Conservation (phyloP, 805 yeast species). For the Henningerozyma blattae region DNA sequence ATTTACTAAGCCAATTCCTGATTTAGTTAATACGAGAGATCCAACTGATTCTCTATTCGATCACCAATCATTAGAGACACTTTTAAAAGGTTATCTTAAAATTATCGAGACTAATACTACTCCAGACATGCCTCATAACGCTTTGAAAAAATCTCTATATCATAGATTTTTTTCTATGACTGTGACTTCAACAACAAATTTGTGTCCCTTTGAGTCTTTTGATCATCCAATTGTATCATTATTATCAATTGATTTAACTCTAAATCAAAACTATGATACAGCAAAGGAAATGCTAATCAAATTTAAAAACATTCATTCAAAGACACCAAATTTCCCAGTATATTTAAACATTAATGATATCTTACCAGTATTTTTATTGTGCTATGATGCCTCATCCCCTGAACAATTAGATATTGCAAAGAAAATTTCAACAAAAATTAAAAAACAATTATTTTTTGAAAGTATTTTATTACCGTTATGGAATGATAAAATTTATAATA, state of each 20-base stretch:
- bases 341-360: slow-evolving; percentile 58
- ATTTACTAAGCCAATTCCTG: slow-evolving; percentile 32
- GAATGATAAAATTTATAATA: slow-evolving; percentile 5
- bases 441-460: slow-evolving; percentile 30
- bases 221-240: slow-evolving; percentile 77
- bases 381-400: slow-evolving; percentile 33
- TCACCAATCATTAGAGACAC: slow-evolving; percentile 27
- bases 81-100: slow-evolving; percentile 23
- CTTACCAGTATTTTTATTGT: slow-evolving; percentile 40
- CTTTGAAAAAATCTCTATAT: slow-evolving; percentile 38
- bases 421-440: slow-evolving; percentile 29
- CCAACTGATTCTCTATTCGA: slow-evolving; percentile 23
- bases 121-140: slow-evolving; percentile 18
- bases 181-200: slow-evolving; percentile 42
- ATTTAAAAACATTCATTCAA: slow-evolving; percentile 33
- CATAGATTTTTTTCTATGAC: slow-evolving; percentile 42
- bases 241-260: slow-evolving; percentile 40
- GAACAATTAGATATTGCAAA: slow-evolving; percentile 33
- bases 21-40: slow-evolving; percentile 19
- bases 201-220: slow-evolving; percentile 74
- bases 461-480: slow-evolving; percentile 21
- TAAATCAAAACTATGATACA: slow-evolving; percentile 28
- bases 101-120: slow-evolving; percentile 16
- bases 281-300: slow-evolving; percentile 46
- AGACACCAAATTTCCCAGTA: slow-evolving; percentile 34